A percentile compares a stretch with the other conserved stretches of the same genome.
phyloP scores from a whole-genome alignment of 2,329 filamentous ascomycete genomes.

The Coniella vitis region DNA sequence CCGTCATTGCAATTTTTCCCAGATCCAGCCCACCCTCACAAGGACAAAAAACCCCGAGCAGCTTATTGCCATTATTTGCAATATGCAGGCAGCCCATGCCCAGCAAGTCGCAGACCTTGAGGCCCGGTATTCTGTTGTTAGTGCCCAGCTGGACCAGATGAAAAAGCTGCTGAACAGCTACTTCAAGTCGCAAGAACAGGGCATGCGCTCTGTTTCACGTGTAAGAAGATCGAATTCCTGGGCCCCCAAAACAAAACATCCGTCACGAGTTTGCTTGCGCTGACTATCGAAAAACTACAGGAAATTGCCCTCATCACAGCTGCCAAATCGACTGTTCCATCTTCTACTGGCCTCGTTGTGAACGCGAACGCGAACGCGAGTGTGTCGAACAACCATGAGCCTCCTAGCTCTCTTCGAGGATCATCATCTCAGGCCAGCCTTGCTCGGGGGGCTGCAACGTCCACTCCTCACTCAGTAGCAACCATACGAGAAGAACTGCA shows the following conservation, averaged over 20 bases:
- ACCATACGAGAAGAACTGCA: no score
- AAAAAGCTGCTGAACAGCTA: constrained; percentile 23
- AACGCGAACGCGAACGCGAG: neutral
- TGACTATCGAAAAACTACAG: neutral
- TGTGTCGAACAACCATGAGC: neutral
- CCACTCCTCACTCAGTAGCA: no score
- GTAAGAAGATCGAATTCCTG: no score
- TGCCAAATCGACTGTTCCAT: neutral
- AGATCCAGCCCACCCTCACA: constrained; percentile 20
- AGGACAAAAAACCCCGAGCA: constrained; percentile 27
- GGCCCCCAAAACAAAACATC: no score
- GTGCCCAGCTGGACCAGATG: constrained; percentile 28
- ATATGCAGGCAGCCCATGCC: constrained; percentile 28
- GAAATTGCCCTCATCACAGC: constrained; percentile 1
- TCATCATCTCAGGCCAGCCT: no score
- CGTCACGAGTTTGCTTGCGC: no score
- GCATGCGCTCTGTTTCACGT: constrained; percentile 26
- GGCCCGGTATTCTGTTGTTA: constrained; percentile 27
- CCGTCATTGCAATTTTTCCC: no score
- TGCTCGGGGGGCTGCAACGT: no score
- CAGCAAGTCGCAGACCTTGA: constrained; percentile 28
- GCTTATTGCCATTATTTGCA: constrained; percentile 28
- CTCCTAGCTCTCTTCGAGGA: neutral
- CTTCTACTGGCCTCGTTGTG: neutral
- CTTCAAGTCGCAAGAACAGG: constrained; percentile 21